Evolutionary conservation across 2,329 filamentous ascomycete species (phyloP).

Genomic region (Neophaeococcomyces mojaviensis): DNA sequence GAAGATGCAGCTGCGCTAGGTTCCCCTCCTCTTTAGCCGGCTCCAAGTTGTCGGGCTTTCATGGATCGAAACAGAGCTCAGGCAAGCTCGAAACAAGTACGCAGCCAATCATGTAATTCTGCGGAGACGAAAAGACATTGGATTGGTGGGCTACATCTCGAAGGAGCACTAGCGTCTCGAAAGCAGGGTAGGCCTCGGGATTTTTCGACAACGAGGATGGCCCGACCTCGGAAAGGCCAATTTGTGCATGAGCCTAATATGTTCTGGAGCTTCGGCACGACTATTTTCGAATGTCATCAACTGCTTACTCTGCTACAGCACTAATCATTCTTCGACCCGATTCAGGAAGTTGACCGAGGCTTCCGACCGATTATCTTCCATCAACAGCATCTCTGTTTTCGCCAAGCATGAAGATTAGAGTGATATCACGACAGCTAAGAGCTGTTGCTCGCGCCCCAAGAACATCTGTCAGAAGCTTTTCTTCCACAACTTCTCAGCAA

Average conservation of each 20-base stretch:
- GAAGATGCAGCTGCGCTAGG: too few species aligned
- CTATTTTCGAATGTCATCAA: too few species aligned
- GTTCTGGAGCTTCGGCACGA: not conserved
- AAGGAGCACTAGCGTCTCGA: conserved; percentile 1
- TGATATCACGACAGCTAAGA: conserved; percentile 1
- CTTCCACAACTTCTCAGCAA: not conserved
- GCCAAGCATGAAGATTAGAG: not conserved
- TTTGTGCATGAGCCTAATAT: not conserved
- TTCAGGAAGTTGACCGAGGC: not conserved
- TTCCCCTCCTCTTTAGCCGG: too few species aligned
- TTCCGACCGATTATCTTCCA: not conserved
- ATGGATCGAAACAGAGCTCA: too few species aligned
- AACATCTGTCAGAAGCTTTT: not conserved
- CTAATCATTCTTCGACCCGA: not conserved
- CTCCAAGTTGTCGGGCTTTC: too few species aligned
- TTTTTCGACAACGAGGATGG: not conserved
- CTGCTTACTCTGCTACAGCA: too few species aligned
- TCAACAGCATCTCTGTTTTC: not conserved
- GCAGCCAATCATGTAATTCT: too few species aligned
- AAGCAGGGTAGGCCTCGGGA: not conserved
- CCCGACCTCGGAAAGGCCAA: conserved; percentile 1
- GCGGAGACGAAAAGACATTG: not conserved
- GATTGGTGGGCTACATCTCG: not conserved
- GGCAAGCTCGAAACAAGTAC: too few species aligned
- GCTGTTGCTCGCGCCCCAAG: not conserved